These are phyloP conservation scores for Aspergillus sp. DNA, from an alignment of 2,329 filamentous ascomycete species.

Conservation along the genomic window DNA sequence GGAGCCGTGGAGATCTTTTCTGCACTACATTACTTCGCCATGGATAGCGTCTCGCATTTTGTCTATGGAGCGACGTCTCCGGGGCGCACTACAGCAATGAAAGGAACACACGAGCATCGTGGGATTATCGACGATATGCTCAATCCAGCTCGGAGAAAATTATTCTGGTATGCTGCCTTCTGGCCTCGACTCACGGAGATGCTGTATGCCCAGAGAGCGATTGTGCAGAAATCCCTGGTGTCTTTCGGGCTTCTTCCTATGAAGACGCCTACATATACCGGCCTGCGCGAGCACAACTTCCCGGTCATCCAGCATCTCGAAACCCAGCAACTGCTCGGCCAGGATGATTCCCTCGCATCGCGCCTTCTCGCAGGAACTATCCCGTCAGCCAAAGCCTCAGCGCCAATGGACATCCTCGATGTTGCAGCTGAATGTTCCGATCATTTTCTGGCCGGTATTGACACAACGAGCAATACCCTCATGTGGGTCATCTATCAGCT, in stretches of 20 bases:
- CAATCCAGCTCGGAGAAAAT: not conserved
- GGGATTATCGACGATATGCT: slow-evolving; percentile 47
- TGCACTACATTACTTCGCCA: slow-evolving; percentile 52
- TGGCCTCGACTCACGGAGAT: slow-evolving; percentile 13
- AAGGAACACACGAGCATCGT: slow-evolving; percentile 37
- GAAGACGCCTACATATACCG: not conserved
- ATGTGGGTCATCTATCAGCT: slow-evolving; percentile 54
- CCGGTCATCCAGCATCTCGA: not conserved
- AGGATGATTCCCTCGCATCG: slow-evolving; percentile 34
- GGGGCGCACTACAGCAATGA: slow-evolving; percentile 46
- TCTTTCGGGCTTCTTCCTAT: not conserved
- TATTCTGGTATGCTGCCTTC: not conserved
- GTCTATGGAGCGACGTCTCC: slow-evolving; percentile 43
- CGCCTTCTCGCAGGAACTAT: not conserved
- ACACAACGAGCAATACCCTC: slow-evolving; percentile 52
- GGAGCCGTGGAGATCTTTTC: slow-evolving; percentile 42
- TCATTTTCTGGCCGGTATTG: slow-evolving; percentile 53
- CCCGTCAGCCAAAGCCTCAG: slow-evolving; percentile 6
- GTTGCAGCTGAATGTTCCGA: slow-evolving; percentile 55
- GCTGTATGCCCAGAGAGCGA: not conserved
- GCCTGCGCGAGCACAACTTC: not conserved
- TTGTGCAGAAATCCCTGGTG: not conserved
- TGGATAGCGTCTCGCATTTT: slow-evolving; percentile 54
- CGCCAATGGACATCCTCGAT: slow-evolving; percentile 42
- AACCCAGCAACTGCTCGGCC: not conserved